Percentiles rank a stretch among this genome's conserved stretches.
phyloP scores from a whole-genome alignment of 2,329 filamentous ascomycete genomes.

The Helicocarpus griseus region DNA sequence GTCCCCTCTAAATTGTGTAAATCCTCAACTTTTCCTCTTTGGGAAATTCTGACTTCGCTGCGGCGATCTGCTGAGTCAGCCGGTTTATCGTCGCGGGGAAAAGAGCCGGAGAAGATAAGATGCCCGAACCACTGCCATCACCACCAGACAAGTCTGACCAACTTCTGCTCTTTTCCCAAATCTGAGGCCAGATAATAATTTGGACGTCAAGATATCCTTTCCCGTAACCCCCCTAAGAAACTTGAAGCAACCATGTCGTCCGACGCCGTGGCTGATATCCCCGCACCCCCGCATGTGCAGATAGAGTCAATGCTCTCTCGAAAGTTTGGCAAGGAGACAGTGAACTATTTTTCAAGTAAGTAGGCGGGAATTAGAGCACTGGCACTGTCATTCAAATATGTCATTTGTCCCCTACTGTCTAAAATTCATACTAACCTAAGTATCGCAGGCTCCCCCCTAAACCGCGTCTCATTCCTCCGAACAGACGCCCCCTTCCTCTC shows the following conservation, averaged over 20 bases:
- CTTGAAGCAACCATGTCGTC: conserved; percentile 5
- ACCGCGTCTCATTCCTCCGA: conserved; percentile 41
- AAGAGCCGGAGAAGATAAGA: too few species aligned
- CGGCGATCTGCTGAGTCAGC: too few species aligned
- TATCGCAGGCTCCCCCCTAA: conserved; percentile 37
- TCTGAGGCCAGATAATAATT: neutral
- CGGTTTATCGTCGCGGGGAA: too few species aligned
- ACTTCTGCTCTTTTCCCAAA: neutral
- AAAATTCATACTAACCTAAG: too few species aligned
- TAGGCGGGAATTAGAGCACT: too few species aligned
- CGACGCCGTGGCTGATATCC: conserved; percentile 25
- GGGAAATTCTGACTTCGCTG: too few species aligned
- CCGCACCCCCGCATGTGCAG: conserved; percentile 48
- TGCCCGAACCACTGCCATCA: too few species aligned
- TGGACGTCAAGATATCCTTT: neutral
- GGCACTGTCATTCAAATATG: too few species aligned
- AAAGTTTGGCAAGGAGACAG: conserved; percentile 41
- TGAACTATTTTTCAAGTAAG: conserved; percentile 43
- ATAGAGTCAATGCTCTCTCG: conserved; percentile 47
- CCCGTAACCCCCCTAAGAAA: neutral
- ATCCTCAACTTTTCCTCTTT: neutral
- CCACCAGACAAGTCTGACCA: neutral
- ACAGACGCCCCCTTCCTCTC: conserved; percentile 39
- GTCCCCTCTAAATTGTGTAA: neutral
- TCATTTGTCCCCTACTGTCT: too few species aligned